phyloP scores from a whole-genome alignment of 192 early-diverging fungal genomes.

The Powellomyces hirtus region DNA sequence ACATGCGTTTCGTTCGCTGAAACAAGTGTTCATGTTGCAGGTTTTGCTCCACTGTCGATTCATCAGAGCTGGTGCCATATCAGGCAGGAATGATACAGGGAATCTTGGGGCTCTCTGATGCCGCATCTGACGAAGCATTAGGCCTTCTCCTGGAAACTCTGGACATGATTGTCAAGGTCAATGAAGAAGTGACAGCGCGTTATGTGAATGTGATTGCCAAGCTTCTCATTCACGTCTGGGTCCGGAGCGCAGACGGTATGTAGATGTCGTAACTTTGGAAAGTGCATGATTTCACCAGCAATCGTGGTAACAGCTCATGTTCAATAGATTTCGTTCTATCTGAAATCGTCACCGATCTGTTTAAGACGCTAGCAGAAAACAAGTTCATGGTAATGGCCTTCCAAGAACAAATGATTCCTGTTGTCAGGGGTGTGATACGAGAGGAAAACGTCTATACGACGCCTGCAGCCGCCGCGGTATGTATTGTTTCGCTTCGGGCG shows the following conservation, averaged over 20 bases:
- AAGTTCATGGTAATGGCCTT: slow-evolving; percentile 59
- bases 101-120: slow-evolving; percentile 51
- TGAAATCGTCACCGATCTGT: slow-evolving; percentile 73
- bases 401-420: slow-evolving; percentile 71
- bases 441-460: slow-evolving; percentile 9
- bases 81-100: slow-evolving; percentile 62
- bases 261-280: neutral
- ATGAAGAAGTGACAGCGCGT: slow-evolving; percentile 68
- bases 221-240: slow-evolving; percentile 77
- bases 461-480: slow-evolving; percentile 23
- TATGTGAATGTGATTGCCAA: slow-evolving; percentile 72
- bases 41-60: slow-evolving; percentile 8
- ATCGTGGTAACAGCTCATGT: neutral
- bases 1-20: neutral
- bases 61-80: slow-evolving; percentile 36
- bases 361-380: slow-evolving; percentile 74
- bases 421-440: slow-evolving; percentile 58
- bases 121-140: slow-evolving; percentile 66
- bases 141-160: slow-evolving; percentile 69
- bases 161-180: slow-evolving; percentile 59
- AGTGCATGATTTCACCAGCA: neutral
- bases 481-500: neutral
- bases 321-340: slow-evolving; percentile 67
- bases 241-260: slow-evolving; percentile 63
- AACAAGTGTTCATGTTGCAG: slow-evolving; percentile 4